Percentiles rank a stretch among this genome's conserved stretches.
phyloP scores from a whole-genome alignment of 2,329 filamentous ascomycete species.

The Fusarium burgessii region DNA sequence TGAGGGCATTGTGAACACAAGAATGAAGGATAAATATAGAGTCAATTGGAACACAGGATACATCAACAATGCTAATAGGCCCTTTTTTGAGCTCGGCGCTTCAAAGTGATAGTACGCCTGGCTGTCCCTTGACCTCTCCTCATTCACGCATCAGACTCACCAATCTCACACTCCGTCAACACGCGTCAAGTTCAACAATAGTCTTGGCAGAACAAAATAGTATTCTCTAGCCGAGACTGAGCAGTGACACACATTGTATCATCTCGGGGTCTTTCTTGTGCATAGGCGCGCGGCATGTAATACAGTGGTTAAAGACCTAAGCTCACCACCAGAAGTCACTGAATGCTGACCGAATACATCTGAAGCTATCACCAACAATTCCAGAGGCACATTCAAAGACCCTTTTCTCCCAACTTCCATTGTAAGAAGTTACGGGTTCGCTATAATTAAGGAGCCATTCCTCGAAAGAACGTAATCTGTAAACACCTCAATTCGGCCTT shows the following conservation, averaged over 20 bases:
- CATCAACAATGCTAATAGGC: no score
- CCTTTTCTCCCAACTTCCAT: background rate
- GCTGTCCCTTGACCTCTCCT: no score
- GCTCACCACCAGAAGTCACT: background rate
- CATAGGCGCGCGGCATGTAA: background rate
- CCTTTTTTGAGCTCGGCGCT: no score
- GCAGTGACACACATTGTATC: background rate
- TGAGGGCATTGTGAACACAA: background rate
- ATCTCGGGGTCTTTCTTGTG: background rate
- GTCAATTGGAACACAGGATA: background rate
- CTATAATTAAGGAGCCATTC: background rate
- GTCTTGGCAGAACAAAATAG: background rate
- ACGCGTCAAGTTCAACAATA: background rate
- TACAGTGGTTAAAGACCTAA: background rate
- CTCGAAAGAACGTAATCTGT: background rate
- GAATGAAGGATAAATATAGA: background rate
- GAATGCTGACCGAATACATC: background rate
- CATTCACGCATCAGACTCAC: no score
- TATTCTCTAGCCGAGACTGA: background rate
- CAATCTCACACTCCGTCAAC: fast-evolving
- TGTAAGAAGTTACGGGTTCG: no score
- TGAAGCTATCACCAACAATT: background rate
- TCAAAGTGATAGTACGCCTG: no score
- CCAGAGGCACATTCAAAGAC: background rate
- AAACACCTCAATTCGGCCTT: background rate